Conservation (phyloP, 805 yeast genomes). For the Zygosaccharomyces bailii region DNA sequence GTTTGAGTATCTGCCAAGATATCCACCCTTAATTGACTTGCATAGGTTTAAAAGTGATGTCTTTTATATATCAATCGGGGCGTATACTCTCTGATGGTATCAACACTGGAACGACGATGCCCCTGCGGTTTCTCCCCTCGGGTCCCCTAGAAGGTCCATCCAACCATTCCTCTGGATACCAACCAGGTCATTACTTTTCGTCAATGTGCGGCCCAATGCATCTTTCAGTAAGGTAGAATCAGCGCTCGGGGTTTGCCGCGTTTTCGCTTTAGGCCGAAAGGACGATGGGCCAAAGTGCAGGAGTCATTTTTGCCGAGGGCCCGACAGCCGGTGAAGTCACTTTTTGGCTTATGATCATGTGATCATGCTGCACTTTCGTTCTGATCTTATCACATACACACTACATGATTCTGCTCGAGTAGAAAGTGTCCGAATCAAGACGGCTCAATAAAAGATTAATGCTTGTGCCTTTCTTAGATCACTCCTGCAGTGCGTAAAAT, state of each 20-base stretch:
- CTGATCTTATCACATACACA: neutral
- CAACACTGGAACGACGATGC: neutral
- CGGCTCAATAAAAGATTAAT: too few relatives aligned
- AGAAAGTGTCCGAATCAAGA: too few relatives aligned
- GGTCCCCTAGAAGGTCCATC: neutral
- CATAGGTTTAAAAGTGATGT: neutral
- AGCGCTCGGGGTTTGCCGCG: neutral
- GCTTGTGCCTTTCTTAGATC: neutral
- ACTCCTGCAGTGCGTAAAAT: constrained; percentile 12
- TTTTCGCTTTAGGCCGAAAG: constrained; percentile 11
- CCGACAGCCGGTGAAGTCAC: neutral
- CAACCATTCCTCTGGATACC: neutral
- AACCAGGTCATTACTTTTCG: neutral
- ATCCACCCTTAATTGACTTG: neutral
- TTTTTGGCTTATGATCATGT: neutral
- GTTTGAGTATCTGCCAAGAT: neutral
- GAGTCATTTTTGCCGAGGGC: neutral
- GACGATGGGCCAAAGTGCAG: neutral
- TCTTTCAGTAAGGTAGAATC: neutral
- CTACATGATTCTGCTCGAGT: neutral
- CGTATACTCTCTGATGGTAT: neutral
- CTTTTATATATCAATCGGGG: neutral
- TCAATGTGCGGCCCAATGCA: neutral
- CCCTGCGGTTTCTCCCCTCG: neutral
- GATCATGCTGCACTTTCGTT: neutral